Evolutionary conservation across 1,284 basidiomycete genomes (phyloP).

Genomic region (Baeospora myosura): DNA sequence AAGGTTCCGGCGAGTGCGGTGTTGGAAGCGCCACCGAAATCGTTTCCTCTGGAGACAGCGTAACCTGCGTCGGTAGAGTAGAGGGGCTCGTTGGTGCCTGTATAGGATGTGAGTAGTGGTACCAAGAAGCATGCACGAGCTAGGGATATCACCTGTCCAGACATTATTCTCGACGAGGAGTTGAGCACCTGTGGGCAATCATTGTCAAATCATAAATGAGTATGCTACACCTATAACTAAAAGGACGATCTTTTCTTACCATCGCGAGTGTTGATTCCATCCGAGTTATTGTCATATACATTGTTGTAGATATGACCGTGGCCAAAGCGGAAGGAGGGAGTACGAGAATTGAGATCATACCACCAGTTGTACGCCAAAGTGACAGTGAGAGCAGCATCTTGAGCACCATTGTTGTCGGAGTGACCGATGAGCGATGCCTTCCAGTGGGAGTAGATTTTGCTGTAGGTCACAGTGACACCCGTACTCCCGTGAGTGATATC

Average conservation of each 20-base stretch:
- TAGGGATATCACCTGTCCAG: conserved; percentile 24
- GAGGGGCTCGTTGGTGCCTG: conserved; percentile 29
- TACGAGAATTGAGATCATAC: conserved; percentile 30
- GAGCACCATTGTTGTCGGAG: conserved; percentile 32
- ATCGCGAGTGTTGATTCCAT: conserved; percentile 43
- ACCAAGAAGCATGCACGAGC: background rate
- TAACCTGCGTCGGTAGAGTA: conserved; percentile 37
- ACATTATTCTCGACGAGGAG: conserved; percentile 42
- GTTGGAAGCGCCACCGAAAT: conserved; percentile 26
- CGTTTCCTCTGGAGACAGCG: conserved; percentile 30
- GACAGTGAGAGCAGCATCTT: conserved; percentile 28
- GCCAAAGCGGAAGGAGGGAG: conserved; percentile 28
- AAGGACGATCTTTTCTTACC: conserved; percentile 20
- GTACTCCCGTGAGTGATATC: conserved; percentile 34
- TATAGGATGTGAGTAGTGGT: background rate
- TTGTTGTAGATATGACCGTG: conserved; percentile 43
- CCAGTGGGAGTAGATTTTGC: conserved; percentile 34
- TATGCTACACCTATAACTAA: conserved; percentile 4
- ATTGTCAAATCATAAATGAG: background rate
- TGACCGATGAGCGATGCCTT: conserved; percentile 26
- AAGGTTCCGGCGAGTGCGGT: conserved; percentile 30
- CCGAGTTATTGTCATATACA: conserved; percentile 28
- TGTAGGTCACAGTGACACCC: conserved; percentile 33
- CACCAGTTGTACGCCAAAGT: conserved; percentile 34
- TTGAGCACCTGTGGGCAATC: conserved; percentile 28